A percentile compares a stretch with the other conserved stretches of the same genome.
phyloP scores from a whole-genome alignment of 208 protist genomes.

The Phytomonas sp. region DNA sequence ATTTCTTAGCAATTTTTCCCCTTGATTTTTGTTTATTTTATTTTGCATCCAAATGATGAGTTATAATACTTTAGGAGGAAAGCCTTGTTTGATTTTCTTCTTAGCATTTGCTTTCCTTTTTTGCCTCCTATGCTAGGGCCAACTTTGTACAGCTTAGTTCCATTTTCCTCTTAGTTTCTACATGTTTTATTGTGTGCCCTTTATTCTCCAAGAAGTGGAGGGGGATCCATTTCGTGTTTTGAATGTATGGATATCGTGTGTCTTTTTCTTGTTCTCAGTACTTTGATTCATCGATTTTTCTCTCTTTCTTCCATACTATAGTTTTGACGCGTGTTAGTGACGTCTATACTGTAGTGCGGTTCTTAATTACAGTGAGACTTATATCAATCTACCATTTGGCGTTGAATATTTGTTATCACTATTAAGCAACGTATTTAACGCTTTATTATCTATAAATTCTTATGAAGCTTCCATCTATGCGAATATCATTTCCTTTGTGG shows the following conservation, averaged over 20 bases:
- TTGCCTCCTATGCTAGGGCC: neutral
- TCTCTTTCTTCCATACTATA: conserved; percentile 13
- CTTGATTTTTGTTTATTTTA: neutral
- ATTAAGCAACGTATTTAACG: neutral
- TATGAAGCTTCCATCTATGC: neutral
- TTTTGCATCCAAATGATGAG: conserved; percentile 3
- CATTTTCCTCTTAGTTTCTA: neutral
- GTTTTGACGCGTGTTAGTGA: neutral
- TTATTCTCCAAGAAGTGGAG: neutral
- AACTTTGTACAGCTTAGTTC: neutral
- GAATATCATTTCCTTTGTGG: neutral
- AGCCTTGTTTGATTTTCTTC: conserved; percentile 4
- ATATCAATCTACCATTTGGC: neutral
- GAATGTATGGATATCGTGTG: neutral
- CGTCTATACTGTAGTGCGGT: neutral
- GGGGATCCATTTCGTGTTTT: neutral
- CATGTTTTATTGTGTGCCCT: neutral
- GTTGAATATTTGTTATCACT: neutral
- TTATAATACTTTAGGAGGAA: neutral
- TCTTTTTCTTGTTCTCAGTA: conserved; percentile 13
- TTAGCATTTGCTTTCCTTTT: neutral
- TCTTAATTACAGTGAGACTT: neutral
- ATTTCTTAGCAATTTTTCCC: conserved; percentile 1
- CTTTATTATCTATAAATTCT: neutral
- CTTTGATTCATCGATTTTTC: conserved; percentile 7